phyloP scores from a whole-genome alignment of 192 early-diverging fungal species.

The Coemansia sp. region DNA sequence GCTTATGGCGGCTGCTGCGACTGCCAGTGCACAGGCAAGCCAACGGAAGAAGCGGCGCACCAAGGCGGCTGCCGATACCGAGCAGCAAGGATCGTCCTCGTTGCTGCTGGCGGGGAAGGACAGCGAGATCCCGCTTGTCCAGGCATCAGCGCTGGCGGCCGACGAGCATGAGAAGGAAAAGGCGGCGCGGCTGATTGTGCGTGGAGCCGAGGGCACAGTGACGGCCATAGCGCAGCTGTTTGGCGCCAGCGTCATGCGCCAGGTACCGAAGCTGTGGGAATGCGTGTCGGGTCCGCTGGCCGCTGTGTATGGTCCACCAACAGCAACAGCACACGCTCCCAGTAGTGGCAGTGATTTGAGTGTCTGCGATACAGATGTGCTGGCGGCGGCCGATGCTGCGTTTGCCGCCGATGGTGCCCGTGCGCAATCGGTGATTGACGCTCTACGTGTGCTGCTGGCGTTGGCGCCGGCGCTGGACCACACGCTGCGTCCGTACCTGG shows the following conservation, averaged over 20 bases:
- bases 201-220: conserved; percentile 61
- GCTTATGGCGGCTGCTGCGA: conserved; percentile 39
- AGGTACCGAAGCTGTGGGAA: conserved; percentile 50
- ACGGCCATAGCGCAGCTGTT: conserved; percentile 36
- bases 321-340: neutral
- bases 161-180: conserved; percentile 56
- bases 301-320: conserved; percentile 12
- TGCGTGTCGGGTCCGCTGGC: conserved; percentile 36
- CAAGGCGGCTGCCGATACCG: neutral
- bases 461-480: conserved; percentile 61
- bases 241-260: conserved; percentile 26
- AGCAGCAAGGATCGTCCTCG: neutral
- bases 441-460: conserved; percentile 69
- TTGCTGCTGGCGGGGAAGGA: neutral
- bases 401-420: conserved; percentile 6
- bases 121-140: conserved; percentile 31
- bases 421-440: conserved; percentile 73
- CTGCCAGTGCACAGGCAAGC: conserved; percentile 44
- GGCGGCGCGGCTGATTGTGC: conserved; percentile 60
- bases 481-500: conserved; percentile 56
- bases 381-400: conserved; percentile 27
- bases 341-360: neutral
- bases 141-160: conserved; percentile 2
- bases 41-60: conserved; percentile 33
- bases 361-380: conserved; percentile 4